Percentiles rank a stretch among this genome's conserved stretches.
Evolutionary conservation across 768 basidiomycete genomes (phyloP).

Genomic region (button mushroom (Agaricus bisporus)): DNA sequence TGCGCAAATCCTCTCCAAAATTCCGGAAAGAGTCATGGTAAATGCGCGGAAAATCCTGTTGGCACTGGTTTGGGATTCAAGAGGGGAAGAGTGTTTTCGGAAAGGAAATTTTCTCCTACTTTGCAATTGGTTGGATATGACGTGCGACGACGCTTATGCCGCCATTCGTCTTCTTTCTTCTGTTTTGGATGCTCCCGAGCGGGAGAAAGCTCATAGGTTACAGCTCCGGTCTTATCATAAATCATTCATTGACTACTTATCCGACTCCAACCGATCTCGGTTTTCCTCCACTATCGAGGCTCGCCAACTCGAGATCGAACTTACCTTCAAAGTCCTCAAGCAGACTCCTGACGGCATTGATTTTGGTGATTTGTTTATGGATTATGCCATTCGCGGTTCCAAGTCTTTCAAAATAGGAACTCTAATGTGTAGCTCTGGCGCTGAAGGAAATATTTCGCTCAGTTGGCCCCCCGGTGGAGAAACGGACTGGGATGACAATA

Average conservation of each 20-base stretch:
- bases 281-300: neutral
- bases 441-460: no score
- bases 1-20: neutral
- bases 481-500: no score
- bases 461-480: neutral
- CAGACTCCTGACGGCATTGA: no score
- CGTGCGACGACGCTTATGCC: neutral
- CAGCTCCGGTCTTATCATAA: neutral
- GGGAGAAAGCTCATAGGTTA: neutral
- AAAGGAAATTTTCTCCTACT: neutral
- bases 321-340: neutral
- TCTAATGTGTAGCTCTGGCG: no score
- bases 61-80: neutral
- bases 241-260: neutral
- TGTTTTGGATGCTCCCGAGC: neutral
- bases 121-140: neutral
- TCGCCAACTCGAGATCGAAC: neutral
- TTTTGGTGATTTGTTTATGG: neutral
- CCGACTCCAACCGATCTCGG: neutral
- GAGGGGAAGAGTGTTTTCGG: no score
- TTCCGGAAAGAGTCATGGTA: neutral
- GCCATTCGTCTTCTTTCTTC: neutral
- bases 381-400: no score
- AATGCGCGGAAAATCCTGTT: neutral
- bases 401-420: no score